phyloP scores from a whole-genome alignment of 768 basidiomycete genomes.

The Tulasnella sp. region DNA sequence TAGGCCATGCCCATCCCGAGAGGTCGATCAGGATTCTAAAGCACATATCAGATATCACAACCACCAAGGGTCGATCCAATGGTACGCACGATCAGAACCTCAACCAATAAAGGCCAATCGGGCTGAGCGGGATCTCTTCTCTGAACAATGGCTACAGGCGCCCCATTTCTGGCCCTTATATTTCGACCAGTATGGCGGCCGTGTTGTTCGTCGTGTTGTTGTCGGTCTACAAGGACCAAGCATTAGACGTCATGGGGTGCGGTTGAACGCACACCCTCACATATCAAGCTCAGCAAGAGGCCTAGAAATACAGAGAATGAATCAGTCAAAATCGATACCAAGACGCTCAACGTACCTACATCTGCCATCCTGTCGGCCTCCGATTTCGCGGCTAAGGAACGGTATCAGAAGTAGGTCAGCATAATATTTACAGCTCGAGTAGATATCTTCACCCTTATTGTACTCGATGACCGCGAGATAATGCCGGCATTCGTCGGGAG shows the following conservation, averaged over 20 bases:
- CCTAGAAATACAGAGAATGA: background rate
- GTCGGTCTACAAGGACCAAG: background rate
- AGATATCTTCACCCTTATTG: background rate
- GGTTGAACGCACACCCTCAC: background rate
- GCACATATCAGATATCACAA: background rate
- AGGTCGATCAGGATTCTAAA: background rate
- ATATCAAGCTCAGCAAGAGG: background rate
- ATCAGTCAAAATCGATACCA: background rate
- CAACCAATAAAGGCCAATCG: background rate
- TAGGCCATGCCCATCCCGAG: background rate
- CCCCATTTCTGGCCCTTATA: background rate
- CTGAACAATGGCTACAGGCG: background rate
- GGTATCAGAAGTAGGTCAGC: background rate
- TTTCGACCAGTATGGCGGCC: background rate
- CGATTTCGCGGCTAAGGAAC: background rate
- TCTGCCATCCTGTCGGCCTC: background rate
- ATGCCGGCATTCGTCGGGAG: background rate
- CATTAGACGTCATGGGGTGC: background rate
- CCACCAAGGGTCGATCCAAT: background rate
- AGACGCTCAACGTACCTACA: background rate
- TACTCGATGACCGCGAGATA: background rate
- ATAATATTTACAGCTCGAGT: background rate
- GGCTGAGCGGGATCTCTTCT: background rate
- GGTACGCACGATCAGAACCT: background rate
- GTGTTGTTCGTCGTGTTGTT: background rate